Percentiles rank a stretch among this genome's conserved stretches.
phyloP scores from a whole-genome alignment of 352 stramenopile genomes.

The Globisporangium paddicum region DNA sequence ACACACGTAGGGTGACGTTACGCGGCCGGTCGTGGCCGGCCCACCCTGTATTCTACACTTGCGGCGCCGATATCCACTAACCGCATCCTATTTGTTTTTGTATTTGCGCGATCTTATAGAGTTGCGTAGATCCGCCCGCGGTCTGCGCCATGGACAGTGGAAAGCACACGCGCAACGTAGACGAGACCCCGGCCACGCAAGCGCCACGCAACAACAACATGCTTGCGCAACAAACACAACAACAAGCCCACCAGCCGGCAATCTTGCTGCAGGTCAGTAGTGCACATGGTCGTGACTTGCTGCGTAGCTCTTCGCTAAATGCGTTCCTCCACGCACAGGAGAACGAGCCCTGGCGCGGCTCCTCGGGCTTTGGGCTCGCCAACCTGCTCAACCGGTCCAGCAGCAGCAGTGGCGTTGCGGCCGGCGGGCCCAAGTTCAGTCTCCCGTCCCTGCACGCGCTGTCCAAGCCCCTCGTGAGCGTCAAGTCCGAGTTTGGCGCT shows the following conservation, averaged over 20 bases:
- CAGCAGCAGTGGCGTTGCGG: neutral
- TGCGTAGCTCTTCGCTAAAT: conserved; percentile 17
- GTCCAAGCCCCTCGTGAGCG: conserved; percentile 46
- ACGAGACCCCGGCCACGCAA: conserved; percentile 22
- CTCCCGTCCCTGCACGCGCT: conserved; percentile 77
- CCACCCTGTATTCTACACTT: neutral
- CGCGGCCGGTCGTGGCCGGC: neutral
- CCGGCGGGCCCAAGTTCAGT: conserved; percentile 44
- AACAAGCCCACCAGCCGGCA: neutral
- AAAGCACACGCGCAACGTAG: conserved; percentile 11
- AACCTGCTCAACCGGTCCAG: conserved; percentile 70
- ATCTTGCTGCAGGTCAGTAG: conserved; percentile 13
- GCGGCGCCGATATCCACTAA: neutral
- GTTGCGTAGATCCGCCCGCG: conserved; percentile 2
- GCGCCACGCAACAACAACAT: conserved; percentile 5
- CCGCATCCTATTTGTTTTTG: neutral
- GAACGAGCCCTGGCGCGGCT: conserved; percentile 58
- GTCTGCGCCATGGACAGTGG: conserved; percentile 18
- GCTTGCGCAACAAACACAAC: conserved; percentile 12
- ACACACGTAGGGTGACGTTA: neutral
- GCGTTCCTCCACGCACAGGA: conserved; percentile 31
- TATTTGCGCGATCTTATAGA: conserved; percentile 6
- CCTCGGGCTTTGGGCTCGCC: conserved; percentile 69
- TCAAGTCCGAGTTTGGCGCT: conserved; percentile 43
- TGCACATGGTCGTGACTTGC: conserved; percentile 1